A percentile compares a stretch with the other conserved stretches of the same genome.
These are phyloP conservation scores for Ceratocystis destructans DNA, from an alignment of 2,329 filamentous ascomycete genomes.

Conservation along the genomic window DNA sequence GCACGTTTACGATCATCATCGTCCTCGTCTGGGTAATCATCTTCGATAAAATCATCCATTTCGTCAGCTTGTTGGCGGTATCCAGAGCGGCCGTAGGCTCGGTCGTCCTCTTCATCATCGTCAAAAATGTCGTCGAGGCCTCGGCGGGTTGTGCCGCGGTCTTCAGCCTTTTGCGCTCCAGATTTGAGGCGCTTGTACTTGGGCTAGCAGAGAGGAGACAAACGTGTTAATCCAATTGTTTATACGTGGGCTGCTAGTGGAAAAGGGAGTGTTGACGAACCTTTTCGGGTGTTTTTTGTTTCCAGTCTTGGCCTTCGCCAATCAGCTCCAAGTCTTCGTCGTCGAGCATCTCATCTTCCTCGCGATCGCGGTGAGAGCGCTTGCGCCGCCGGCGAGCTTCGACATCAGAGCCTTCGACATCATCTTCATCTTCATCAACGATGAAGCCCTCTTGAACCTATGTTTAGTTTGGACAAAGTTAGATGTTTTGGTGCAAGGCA, in stretches of 20 bases:
- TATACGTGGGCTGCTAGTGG: neutral
- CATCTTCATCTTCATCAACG: conserved; percentile 76
- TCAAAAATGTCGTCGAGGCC: conserved; percentile 89
- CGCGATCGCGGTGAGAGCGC: conserved; percentile 60
- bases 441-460: conserved; percentile 93
- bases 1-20: conserved; percentile 63
- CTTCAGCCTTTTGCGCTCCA: conserved; percentile 63
- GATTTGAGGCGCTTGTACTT: conserved; percentile 96
- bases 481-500: neutral
- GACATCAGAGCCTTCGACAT: conserved; percentile 49
- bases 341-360: conserved; percentile 78
- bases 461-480: neutral
- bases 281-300: conserved; percentile 53
- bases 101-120: conserved; percentile 62
- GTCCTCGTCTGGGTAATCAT: conserved; percentile 71
- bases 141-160: conserved; percentile 49
- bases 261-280: conserved; percentile 34
- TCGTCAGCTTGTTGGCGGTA: conserved; percentile 58
- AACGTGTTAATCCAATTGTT: neutral
- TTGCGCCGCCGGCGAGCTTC: conserved; percentile 55
- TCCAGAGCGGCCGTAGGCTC: conserved; percentile 35
- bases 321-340: conserved; percentile 95
- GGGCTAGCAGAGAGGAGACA: conserved; percentile 36
- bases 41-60: conserved; percentile 92
- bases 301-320: conserved; percentile 53